Percentiles rank a stretch among this genome's conserved stretches.
Evolutionary conservation across 2,329 filamentous ascomycete species (phyloP).

Genomic region (Monosporascus sp.): DNA sequence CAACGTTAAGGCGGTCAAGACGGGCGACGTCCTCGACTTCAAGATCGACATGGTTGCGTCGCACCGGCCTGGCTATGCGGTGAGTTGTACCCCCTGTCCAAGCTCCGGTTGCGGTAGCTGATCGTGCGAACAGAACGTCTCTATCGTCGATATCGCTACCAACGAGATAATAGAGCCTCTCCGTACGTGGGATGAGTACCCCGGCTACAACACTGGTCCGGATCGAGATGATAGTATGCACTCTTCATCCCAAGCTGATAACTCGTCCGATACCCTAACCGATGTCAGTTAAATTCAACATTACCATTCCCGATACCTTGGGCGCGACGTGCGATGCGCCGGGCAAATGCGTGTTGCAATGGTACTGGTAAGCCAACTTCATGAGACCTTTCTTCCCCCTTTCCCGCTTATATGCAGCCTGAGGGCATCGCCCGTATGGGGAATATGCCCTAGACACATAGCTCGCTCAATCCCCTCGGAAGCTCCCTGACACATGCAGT

Average conservation of each 20-base stretch:
- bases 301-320: conserved; percentile 48
- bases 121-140: conserved; percentile 36
- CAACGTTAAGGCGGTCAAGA: conserved; percentile 19
- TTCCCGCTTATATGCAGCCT: too few relatives aligned
- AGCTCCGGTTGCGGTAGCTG: not conserved
- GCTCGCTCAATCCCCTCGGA: not conserved
- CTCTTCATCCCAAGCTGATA: conserved; percentile 23
- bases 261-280: conserved; percentile 13
- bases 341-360: conserved; percentile 48
- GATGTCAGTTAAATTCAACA: conserved; percentile 41
- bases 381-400: not conserved
- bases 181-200: conserved; percentile 34
- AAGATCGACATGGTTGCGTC: conserved; percentile 33
- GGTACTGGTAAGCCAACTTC: conserved; percentile 44
- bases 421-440: not conserved
- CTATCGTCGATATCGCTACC: conserved; percentile 39
- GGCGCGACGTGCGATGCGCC: conserved; percentile 39
- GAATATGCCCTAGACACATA: not conserved
- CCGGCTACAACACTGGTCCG: conserved; percentile 14
- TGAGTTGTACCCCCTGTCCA: conserved; percentile 6
- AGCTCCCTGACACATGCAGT: not conserved
- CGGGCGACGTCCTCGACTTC: conserved; percentile 32
- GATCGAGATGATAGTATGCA: conserved; percentile 31
- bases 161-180: conserved; percentile 44
- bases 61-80: conserved; percentile 28